Evolutionary conservation across 352 stramenopile genomes (phyloP).

Genomic region (Phytopythium ostracodes): DNA sequence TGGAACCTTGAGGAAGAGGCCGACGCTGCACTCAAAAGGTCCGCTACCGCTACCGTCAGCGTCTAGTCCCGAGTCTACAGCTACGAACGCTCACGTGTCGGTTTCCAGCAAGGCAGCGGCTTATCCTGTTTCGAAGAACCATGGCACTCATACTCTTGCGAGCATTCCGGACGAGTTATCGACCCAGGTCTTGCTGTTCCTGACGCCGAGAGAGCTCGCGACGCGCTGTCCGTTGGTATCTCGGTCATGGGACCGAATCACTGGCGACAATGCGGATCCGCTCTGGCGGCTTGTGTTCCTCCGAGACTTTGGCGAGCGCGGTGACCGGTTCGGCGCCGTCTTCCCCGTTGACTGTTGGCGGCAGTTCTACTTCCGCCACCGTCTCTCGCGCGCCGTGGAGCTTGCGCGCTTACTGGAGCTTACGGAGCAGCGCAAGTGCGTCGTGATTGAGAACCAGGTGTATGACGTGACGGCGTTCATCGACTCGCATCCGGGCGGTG

Average conservation of each 20-base stretch:
- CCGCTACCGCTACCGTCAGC: background rate
- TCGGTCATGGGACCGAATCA: slow-evolving; percentile 26
- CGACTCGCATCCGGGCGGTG: slow-evolving; percentile 57
- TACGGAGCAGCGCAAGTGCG: slow-evolving; percentile 40
- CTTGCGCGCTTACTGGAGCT: slow-evolving; percentile 42
- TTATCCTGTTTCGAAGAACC: background rate
- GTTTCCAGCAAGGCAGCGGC: background rate
- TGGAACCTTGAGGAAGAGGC: background rate
- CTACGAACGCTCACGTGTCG: background rate
- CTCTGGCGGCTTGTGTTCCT: slow-evolving; percentile 53
- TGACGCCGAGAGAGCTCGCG: slow-evolving; percentile 42
- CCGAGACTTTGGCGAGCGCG: slow-evolving; percentile 51
- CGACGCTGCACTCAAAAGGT: background rate
- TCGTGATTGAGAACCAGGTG: slow-evolving; percentile 56
- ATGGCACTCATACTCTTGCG: slow-evolving; percentile 3
- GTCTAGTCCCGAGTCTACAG: background rate
- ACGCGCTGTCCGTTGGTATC: slow-evolving; percentile 33
- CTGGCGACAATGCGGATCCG: slow-evolving; percentile 27
- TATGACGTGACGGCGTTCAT: slow-evolving; percentile 72
- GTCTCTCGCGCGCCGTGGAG: slow-evolving; percentile 60
- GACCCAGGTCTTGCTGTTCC: slow-evolving; percentile 50
- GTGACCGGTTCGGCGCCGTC: slow-evolving; percentile 40
- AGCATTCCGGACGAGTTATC: slow-evolving; percentile 39
- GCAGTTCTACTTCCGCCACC: slow-evolving; percentile 73
- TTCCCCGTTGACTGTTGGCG: slow-evolving; percentile 55